Base-by-base conservation (phyloP, 208 protist genomes). In the Leishmania aethiopica region DNA sequence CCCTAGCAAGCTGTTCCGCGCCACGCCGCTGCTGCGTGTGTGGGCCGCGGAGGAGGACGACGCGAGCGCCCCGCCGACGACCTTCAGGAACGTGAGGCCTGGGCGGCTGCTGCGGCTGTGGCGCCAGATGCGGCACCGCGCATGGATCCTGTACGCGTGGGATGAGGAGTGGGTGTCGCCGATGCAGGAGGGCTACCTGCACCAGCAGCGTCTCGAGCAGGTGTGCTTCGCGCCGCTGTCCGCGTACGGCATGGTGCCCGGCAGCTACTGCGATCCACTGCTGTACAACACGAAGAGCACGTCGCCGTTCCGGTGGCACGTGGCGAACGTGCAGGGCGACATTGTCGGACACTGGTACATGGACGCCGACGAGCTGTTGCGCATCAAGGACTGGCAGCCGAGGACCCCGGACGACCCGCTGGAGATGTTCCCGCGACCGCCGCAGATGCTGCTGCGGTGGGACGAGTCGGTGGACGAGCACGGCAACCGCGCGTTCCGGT, bases 261-360 rank as follows among this genome's bases (percentile, higher is more conserved):
- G 94, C 51, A 94, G 89, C 71, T 97, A 97, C 91, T 96, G 93
- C 82, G 94, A 97, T 75, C 94, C 94, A 51, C 84, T 97, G 69
- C 86, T 97, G 86, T 97, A 97, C 85, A 97, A 97, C 88, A 97
- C 94, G 15, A 97, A 97, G 82, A 91, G 92, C 85, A 97, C 94
- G 37, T 96, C 94, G 19, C 94, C 94, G 1, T 97, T 97, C 74
- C 94, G 94, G 81, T 97, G 94, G 93, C 94, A 96, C 80, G 90
- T 96, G 0, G 90, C 93, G 17, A 96, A 96, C 75, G 91, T 91
- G 25, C 77, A 91, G 40, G 91, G 87, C 62, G 94, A 97, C 78
- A 95, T 97, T 85, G 93, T 96, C 5, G 94, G 94, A 7, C 93
- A 97, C 90, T 97, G 93, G 93, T 97, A 97, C 89, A 93, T 97